These are phyloP conservation scores for Ramaria sp. DNA, from an alignment of 768 basidiomycete genomes.

Conservation along the genomic window DNA sequence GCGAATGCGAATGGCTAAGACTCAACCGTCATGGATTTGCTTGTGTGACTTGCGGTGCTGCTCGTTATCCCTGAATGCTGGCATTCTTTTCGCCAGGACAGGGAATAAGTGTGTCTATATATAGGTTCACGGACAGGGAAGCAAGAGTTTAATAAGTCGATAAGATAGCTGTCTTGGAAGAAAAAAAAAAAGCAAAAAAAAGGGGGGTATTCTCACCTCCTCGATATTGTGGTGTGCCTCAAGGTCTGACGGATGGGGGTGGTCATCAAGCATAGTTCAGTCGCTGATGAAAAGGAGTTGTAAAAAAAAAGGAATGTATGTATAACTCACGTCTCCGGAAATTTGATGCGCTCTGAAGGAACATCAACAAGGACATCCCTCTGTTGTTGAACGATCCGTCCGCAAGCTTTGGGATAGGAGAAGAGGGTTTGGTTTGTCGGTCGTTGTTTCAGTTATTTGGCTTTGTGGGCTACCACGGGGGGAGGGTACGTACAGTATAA, in stretches of 20 bases:
- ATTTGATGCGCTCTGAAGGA: conserved; percentile 28
- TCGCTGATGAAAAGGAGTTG: too few species aligned
- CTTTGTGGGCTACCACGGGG: too few species aligned
- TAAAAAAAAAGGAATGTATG: not conserved
- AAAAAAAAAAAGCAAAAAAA: too few species aligned
- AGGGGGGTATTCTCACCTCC: conserved; percentile 21
- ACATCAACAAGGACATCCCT: conserved; percentile 32
- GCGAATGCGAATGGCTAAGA: not conserved
- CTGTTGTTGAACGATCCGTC: conserved; percentile 38
- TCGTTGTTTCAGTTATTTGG: too few species aligned
- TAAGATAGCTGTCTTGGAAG: not conserved
- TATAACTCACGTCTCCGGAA: conserved; percentile 29
- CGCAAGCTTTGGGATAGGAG: too few species aligned
- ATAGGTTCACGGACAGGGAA: not conserved
- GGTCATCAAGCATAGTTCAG: too few species aligned
- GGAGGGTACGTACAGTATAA: conserved; percentile 32
- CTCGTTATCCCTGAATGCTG: conserved; percentile 33
- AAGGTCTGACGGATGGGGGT: conserved; percentile 36
- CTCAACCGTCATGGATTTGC: conserved; percentile 40
- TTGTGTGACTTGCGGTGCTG: conserved; percentile 39
- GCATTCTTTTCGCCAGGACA: conserved; percentile 36
- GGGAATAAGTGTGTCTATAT: conserved; percentile 34
- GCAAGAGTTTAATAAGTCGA: not conserved
- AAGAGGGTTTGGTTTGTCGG: too few species aligned
- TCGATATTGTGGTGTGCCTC: conserved; percentile 47